phyloP scores from a whole-genome alignment of 2,329 filamentous ascomycete species.

The Pseudogymnoascus sp. region DNA sequence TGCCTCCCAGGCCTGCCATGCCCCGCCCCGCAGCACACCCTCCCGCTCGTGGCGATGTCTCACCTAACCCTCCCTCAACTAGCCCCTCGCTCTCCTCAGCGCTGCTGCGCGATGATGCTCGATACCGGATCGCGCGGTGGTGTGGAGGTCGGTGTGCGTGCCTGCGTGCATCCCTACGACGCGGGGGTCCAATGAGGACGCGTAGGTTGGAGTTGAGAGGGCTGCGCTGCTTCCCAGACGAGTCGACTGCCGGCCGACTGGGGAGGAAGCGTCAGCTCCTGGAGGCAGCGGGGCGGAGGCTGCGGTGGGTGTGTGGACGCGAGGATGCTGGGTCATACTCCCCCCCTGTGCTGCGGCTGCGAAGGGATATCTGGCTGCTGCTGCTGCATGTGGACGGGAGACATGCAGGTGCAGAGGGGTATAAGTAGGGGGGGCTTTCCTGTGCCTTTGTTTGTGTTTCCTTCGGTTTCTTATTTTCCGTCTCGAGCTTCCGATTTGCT shows the following conservation, averaged over 20 bases:
- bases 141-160: neutral
- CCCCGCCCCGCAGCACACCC: constrained; percentile 1
- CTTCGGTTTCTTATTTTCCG: neutral
- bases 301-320: neutral
- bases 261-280: neutral
- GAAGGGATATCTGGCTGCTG: neutral
- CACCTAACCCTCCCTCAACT: neutral
- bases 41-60: neutral
- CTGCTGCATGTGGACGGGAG: neutral
- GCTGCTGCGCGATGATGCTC: neutral
- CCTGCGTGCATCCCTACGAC: neutral
- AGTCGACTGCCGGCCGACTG: neutral
- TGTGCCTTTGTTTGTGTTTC: neutral
- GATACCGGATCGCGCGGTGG: neutral
- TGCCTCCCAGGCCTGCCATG: neutral
- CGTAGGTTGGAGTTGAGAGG: neutral
- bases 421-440: neutral
- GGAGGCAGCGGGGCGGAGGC: neutral
- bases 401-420: neutral
- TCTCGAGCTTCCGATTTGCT: neutral
- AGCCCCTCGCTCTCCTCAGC: neutral
- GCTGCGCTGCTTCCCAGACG: neutral
- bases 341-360: neutral
- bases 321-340: neutral
- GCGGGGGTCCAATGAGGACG: neutral